phyloP scores from a whole-genome alignment of 495 filamentous ascomycete species.

The Thermothielavioides terrestris region DNA sequence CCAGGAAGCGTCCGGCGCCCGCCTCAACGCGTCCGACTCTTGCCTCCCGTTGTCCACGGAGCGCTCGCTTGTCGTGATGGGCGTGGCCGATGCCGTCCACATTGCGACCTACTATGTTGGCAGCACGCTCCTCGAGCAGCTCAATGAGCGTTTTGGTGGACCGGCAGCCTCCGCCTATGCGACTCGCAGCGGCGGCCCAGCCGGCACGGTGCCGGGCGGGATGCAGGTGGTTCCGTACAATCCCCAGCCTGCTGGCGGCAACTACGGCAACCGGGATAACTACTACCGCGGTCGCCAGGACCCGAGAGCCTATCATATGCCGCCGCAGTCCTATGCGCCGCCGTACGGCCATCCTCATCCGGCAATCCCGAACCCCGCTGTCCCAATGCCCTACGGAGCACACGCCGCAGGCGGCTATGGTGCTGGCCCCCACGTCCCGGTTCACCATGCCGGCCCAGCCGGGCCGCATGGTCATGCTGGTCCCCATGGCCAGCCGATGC shows the following conservation, averaged over 20 bases:
- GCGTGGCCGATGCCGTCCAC: constrained; percentile 89
- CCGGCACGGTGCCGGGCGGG: constrained; percentile 85
- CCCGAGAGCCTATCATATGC: constrained; percentile 52
- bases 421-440: constrained; percentile 72
- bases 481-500: constrained; percentile 63
- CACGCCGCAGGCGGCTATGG: constrained; percentile 46
- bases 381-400: constrained; percentile 63
- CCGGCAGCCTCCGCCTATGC: constrained; percentile 95
- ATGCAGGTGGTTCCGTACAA: constrained; percentile 97
- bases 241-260: constrained; percentile 83
- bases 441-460: constrained; percentile 50
- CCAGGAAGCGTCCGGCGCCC: constrained; percentile 91
- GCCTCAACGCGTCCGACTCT: constrained; percentile 91
- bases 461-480: constrained; percentile 41
- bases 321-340: constrained; percentile 38
- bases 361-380: constrained; percentile 52
- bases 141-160: constrained; percentile 91
- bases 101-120: constrained; percentile 98
- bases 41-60: constrained; percentile 91
- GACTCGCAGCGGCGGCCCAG: constrained; percentile 85
- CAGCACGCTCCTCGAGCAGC: constrained; percentile 88
- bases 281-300: constrained; percentile 57
- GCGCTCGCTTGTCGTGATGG: constrained; percentile 89
- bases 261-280: constrained; percentile 84
- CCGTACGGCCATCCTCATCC: constrained; percentile 57